Percentiles rank a stretch among this genome's conserved stretches.
Conservation (phyloP, 768 basidiomycete species). For the Amanita rimosa region DNA sequence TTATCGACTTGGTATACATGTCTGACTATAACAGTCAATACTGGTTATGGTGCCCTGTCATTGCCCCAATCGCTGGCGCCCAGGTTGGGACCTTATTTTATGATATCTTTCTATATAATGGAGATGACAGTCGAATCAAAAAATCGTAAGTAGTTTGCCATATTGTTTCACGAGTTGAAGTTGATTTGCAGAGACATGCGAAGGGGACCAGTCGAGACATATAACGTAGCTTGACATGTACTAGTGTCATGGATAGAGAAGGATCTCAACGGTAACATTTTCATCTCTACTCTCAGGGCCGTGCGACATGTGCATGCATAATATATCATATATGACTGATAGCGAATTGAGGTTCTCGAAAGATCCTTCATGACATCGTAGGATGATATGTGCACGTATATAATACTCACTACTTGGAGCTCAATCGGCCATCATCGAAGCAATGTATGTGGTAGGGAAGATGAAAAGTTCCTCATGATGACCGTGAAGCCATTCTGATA, state of each 20-base stretch:
- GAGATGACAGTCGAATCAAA: conserved; percentile 41
- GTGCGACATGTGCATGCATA: no score
- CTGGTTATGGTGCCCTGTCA: conserved; percentile 62
- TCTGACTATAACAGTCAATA: conserved; percentile 39
- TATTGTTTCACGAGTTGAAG: neutral
- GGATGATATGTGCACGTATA: neutral
- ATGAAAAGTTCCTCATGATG: neutral
- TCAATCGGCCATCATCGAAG: neutral
- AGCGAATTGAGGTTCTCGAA: neutral
- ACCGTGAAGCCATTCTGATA: no score
- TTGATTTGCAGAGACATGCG: neutral
- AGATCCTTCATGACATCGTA: neutral
- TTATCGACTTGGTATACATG: neutral
- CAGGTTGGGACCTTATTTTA: conserved; percentile 46
- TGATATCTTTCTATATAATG: conserved; percentile 49
- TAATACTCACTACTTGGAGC: neutral
- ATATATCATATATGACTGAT: neutral
- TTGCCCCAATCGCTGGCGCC: conserved; percentile 51
- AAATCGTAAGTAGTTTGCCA: conserved; percentile 23
- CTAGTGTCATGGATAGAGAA: no score
- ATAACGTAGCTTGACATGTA: neutral
- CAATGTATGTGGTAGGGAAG: neutral
- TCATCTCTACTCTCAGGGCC: no score
- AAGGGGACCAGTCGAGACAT: neutral
- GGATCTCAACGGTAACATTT: no score